Conservation (phyloP, 2,329 filamentous ascomycete genomes). For the Cercospora zeina region DNA sequence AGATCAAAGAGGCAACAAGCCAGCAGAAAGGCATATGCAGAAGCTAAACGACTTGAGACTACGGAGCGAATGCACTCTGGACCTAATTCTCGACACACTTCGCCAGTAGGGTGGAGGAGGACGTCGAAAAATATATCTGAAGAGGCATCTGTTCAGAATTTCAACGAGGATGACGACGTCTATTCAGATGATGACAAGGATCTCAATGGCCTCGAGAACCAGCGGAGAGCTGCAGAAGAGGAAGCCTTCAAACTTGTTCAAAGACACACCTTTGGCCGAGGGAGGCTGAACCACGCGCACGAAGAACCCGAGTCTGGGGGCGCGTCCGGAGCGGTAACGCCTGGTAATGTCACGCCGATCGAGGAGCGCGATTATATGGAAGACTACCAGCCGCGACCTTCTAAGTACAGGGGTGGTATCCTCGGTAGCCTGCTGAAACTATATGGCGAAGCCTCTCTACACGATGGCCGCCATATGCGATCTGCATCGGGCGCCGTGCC, state of each 20-base stretch:
- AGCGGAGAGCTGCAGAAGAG: slow-evolving; percentile 34
- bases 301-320: slow-evolving; percentile 22
- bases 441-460: slow-evolving; percentile 51
- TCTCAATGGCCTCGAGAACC: slow-evolving; percentile 24
- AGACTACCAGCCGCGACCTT: slow-evolving; percentile 66
- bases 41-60: slow-evolving; percentile 40
- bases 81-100: slow-evolving; percentile 36
- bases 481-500: slow-evolving; percentile 27
- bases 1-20: slow-evolving; percentile 30
- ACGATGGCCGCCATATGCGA: slow-evolving; percentile 26
- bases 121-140: slow-evolving; percentile 24
- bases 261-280: slow-evolving; percentile 40
- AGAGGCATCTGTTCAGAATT: slow-evolving; percentile 37
- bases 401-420: slow-evolving; percentile 70
- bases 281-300: slow-evolving; percentile 21
- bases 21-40: slow-evolving; percentile 39
- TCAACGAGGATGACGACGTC: slow-evolving; percentile 33
- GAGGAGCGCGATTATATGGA: slow-evolving; percentile 53
- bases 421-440: slow-evolving; percentile 71
- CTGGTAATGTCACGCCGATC: slow-evolving; percentile 46
- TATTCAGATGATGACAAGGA: slow-evolving; percentile 24
- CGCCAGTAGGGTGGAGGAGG: slow-evolving; percentile 26
- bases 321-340: slow-evolving; percentile 45
- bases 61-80: slow-evolving; percentile 36
- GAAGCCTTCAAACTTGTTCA: slow-evolving; percentile 51